phyloP scores from a whole-genome alignment of 2,329 filamentous ascomycete species.

The Claviceps quebecensis region DNA sequence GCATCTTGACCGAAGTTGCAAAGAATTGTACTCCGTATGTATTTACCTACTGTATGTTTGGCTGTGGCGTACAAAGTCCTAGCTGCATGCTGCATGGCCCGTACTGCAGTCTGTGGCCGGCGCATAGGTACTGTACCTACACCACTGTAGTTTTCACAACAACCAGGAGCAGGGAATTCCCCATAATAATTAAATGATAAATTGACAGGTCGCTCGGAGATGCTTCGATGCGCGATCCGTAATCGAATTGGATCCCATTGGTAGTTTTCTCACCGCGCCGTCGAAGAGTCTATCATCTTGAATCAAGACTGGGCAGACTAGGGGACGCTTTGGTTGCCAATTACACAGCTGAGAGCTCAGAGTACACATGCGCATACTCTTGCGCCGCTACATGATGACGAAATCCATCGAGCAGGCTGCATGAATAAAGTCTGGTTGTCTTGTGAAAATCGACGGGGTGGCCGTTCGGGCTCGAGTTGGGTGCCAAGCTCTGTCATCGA shows the following conservation, averaged over 20 bases:
- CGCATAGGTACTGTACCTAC: too few species aligned
- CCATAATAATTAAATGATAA: not conserved
- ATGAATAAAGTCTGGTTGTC: conserved; percentile 8
- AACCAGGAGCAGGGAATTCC: not conserved
- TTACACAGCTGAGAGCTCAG: too few species aligned
- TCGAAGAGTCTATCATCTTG: not conserved
- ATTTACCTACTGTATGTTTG: not conserved
- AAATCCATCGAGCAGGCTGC: conserved; percentile 4
- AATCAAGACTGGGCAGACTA: not conserved
- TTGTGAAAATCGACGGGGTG: conserved; percentile 16
- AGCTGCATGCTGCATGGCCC: conserved; percentile 3
- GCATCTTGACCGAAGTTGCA: not conserved
- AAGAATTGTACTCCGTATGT: too few species aligned
- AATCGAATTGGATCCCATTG: not conserved
- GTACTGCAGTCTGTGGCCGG: not conserved
- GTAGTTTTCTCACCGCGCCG: not conserved
- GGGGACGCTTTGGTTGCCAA: conserved; percentile 3
- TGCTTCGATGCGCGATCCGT: not conserved
- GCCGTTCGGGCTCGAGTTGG: conserved; percentile 21
- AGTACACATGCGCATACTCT: not conserved
- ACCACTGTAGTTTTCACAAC: not conserved
- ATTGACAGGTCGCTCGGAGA: not conserved
- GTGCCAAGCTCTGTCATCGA: conserved; percentile 10
- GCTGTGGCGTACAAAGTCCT: conserved; percentile 1
- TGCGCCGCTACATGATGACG: conserved; percentile 30